These are phyloP conservation scores for Psilocybe azurescens DNA, from an alignment of 768 basidiomycete genomes.

Conservation along the genomic window DNA sequence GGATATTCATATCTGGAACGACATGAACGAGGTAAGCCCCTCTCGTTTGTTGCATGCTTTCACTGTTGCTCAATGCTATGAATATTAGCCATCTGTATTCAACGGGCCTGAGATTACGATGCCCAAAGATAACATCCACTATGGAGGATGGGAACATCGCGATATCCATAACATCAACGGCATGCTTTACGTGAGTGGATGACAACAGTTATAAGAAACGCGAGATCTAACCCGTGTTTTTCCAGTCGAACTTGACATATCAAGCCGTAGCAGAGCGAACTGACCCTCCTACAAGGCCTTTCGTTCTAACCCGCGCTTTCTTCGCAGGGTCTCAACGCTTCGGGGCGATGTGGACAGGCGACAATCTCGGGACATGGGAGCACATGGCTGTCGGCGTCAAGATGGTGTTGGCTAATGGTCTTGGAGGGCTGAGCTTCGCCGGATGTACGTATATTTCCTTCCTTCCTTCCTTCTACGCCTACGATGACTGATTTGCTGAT, in stretches of 20 bases:
- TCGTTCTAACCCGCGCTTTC: slow-evolving; percentile 95
- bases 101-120: slow-evolving; percentile 94
- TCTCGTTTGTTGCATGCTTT: not conserved
- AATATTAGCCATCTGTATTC: slow-evolving; percentile 85
- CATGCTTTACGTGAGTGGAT: slow-evolving; percentile 79
- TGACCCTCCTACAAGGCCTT: slow-evolving; percentile 80
- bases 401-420: slow-evolving; percentile 88
- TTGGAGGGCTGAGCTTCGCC: slow-evolving; percentile 90
- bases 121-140: slow-evolving; percentile 73
- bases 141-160: slow-evolving; percentile 97
- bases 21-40: slow-evolving; percentile 92
- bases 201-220: not conserved
- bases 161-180: slow-evolving; percentile 98
- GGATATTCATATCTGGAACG: slow-evolving; percentile 95
- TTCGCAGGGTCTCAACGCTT: slow-evolving; percentile 95
- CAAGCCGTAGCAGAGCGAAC: slow-evolving; percentile 82
- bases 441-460: slow-evolving; percentile 68
- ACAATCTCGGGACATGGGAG: slow-evolving; percentile 97
- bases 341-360: slow-evolving; percentile 99
- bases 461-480: too few species aligned
- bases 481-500: not conserved
- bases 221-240: not conserved
- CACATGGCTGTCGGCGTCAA: slow-evolving; percentile 94
- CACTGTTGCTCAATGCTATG: not conserved
- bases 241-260: slow-evolving; percentile 81